Percentiles rank a stretch among this genome's conserved stretches.
Evolutionary conservation across 805 yeast species (phyloP).

Genomic region (Starmerella sirachaensis): DNA sequence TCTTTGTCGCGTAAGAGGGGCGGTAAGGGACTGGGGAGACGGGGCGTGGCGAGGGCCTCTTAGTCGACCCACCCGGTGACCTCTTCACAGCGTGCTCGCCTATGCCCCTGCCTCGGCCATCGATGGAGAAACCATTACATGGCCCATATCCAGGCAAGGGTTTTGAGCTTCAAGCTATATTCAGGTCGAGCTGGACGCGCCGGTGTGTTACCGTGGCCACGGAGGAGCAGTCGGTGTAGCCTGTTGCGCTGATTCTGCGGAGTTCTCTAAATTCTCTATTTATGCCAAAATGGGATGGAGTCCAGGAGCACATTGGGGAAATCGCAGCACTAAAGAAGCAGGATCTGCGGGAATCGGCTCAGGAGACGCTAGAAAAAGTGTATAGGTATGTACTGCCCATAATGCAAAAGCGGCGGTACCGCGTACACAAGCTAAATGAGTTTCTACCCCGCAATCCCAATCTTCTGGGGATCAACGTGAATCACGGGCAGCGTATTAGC

Average conservation of each 20-base stretch:
- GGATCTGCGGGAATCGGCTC: slow-evolving; percentile 39
- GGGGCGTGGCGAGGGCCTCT: too few species aligned
- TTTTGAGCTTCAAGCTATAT: too few species aligned
- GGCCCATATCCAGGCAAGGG: too few species aligned
- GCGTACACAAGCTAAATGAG: slow-evolving; percentile 60
- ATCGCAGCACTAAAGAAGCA: slow-evolving; percentile 38
- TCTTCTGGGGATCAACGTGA: slow-evolving; percentile 72
- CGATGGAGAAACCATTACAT: too few species aligned
- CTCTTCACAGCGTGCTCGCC: too few species aligned
- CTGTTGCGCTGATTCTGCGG: neutral
- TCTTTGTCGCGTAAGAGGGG: too few species aligned
- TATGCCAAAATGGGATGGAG: slow-evolving; percentile 20
- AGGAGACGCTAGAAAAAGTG: slow-evolving; percentile 51
- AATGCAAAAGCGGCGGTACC: slow-evolving; percentile 54
- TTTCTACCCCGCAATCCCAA: slow-evolving; percentile 60
- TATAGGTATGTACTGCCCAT: slow-evolving; percentile 64
- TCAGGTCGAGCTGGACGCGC: too few species aligned
- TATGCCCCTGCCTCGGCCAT: too few species aligned
- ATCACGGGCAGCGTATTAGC: slow-evolving; percentile 60
- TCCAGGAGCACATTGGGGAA: slow-evolving; percentile 15
- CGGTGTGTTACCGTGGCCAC: too few species aligned
- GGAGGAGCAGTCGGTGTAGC: neutral
- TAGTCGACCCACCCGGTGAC: too few species aligned
- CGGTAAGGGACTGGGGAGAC: too few species aligned
- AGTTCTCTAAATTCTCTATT: too few species aligned